phyloP scores from a whole-genome alignment of 2,329 filamentous ascomycete genomes.

The Stemphylium vesicarium region DNA sequence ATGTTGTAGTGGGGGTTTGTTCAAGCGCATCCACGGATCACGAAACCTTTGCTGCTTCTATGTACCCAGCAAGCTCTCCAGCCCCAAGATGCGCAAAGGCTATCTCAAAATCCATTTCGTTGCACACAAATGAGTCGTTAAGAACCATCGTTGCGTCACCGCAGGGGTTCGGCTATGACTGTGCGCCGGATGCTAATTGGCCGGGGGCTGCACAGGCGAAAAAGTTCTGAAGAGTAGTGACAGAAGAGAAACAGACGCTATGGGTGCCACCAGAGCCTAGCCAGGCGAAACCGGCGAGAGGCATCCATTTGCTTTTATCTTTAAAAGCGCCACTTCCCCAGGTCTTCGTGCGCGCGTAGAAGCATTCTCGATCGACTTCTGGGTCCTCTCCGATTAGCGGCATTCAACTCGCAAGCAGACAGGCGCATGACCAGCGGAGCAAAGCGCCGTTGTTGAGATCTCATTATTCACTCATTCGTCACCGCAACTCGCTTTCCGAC shows the following conservation, averaged over 20 bases:
- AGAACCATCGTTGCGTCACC: constrained; percentile 10
- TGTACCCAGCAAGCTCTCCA: background rate
- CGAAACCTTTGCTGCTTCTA: background rate
- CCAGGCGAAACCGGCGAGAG: constrained; percentile 3
- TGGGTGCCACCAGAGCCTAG: constrained; percentile 4
- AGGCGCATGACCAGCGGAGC: constrained; percentile 15
- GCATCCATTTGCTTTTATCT: constrained; percentile 1
- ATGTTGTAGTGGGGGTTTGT: background rate
- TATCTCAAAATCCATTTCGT: background rate
- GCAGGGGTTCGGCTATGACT: constrained; percentile 17
- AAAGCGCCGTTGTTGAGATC: constrained; percentile 7
- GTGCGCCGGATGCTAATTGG: constrained; percentile 23
- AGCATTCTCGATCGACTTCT: constrained; percentile 5
- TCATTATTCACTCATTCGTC: background rate
- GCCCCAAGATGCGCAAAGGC: background rate
- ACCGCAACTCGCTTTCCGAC: background rate
- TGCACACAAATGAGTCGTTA: constrained; percentile 8
- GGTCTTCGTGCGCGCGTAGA: constrained; percentile 3
- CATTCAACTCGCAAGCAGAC: constrained; percentile 2
- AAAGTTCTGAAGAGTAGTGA: constrained; percentile 18
- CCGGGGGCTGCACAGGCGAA: constrained; percentile 12
- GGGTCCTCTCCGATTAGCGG: constrained; percentile 10
- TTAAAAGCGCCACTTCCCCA: constrained; percentile 12
- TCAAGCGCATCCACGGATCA: background rate
- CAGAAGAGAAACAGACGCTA: constrained; percentile 12